A percentile compares a stretch with the other conserved stretches of the same genome.
These are phyloP conservation scores for Tympanopsis confertula DNA, from an alignment of 2,329 filamentous ascomycete genomes.

Conservation along the genomic window DNA sequence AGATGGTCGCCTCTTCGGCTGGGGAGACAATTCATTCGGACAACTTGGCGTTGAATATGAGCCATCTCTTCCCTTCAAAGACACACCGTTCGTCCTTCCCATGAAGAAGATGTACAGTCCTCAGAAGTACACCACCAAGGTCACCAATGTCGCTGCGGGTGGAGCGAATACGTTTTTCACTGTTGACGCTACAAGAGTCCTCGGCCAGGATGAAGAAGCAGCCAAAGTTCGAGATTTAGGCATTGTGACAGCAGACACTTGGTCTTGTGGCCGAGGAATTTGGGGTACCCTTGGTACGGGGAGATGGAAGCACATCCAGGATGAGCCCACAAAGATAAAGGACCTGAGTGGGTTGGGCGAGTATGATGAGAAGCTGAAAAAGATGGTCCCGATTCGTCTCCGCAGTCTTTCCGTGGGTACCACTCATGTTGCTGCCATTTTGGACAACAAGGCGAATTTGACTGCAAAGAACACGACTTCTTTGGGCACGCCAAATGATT, in stretches of 20 bases:
- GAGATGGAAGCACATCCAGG: constrained; percentile 78
- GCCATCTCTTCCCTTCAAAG: constrained; percentile 46
- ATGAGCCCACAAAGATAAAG: constrained; percentile 69
- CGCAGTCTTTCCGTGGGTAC: constrained; percentile 62
- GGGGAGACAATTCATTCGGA: constrained; percentile 85
- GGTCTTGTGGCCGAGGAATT: constrained; percentile 78
- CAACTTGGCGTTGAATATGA: constrained; percentile 75
- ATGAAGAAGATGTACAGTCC: constrained; percentile 63
- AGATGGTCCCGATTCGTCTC: constrained; percentile 66
- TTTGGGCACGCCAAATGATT: constrained; percentile 62
- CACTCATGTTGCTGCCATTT: constrained; percentile 70
- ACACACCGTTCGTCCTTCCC: constrained; percentile 60
- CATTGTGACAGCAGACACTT: constrained; percentile 63
- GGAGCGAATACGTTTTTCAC: constrained; percentile 81
- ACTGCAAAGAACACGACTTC: constrained; percentile 35
- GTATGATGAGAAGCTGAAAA: constrained; percentile 64
- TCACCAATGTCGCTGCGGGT: constrained; percentile 73
- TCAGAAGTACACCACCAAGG: constrained; percentile 47
- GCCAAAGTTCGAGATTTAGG: constrained; percentile 30
- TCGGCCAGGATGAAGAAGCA: constrained; percentile 27
- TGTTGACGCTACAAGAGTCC: constrained; percentile 60
- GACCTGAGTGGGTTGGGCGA: constrained; percentile 73
- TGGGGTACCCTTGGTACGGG: constrained; percentile 74
- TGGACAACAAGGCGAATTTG: constrained; percentile 69
- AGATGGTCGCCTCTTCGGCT: constrained; percentile 68